Base-by-base conservation (phyloP, 768 basidiomycete species). In the Megacollybia marginata region DNA sequence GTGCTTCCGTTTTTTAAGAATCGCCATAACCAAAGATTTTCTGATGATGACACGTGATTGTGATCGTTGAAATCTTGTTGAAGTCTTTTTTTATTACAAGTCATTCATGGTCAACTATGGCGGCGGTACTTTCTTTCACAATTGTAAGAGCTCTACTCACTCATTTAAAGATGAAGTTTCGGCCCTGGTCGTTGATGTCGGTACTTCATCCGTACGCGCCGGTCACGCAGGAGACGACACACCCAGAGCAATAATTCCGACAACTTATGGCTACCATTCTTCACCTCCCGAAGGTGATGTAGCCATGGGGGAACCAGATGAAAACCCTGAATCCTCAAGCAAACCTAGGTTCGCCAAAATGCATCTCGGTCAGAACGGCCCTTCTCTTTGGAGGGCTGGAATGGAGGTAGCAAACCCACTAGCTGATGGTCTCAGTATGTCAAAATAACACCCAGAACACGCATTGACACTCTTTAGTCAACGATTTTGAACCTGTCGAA, bases 141-240 rank as follows among this genome's bases (percentile, higher is more conserved):
- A 31, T 5, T 15, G 10, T 18, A 23, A 45, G 48, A 46, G 47
- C 15, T 42, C 42, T 44, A 45, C 20, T 43, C 33, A n/a, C 38
- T 8, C 13, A 33, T 35, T 45, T 44, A 11, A 52, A 96, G 94
- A 97, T 63, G 94, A 97, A 71, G 92, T 98, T n/a, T 88, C 92
- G 33, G 96, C 95, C 31, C 72, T 98, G 47, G 96, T 98, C 19
- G 71, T 99, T 34, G 96, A 99, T 71, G 87, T 98, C 62, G 96
- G 96, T 28, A 75, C 88, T 10, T 86, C 88, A 20, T 87, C 92
- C 9, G 70, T 94, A 48, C 85, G 96, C 62, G 92, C 92, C 10
- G 96, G 96, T 48, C 96, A 98, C 65, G 95, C 96, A 10, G 96
- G 96, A 43, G 95, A 98, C 67, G 96, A 98, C 60, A 80, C 88